phyloP scores from a whole-genome alignment of 345 rosid genomes.

The Linum trigynum region DNA sequence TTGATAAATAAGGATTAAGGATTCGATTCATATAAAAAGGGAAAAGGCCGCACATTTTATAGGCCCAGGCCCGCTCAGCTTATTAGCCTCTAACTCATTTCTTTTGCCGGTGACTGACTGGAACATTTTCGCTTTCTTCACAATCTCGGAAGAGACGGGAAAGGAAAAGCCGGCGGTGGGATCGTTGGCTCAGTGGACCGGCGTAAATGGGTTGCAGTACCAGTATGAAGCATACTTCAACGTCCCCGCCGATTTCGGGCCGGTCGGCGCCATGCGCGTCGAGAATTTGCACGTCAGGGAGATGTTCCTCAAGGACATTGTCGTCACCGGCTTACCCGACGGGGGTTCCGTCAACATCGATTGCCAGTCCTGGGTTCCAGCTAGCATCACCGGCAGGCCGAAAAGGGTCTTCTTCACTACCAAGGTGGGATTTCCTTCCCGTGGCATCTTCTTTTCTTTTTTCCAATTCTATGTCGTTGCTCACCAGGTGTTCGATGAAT shows the following conservation, averaged over 20 bases:
- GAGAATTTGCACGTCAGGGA: conserved; percentile 21
- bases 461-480: not conserved
- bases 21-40: too few relatives aligned
- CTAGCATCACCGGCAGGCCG: not conserved
- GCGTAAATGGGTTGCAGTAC: not conserved
- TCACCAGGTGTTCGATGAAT: not conserved
- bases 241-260: conserved; percentile 16
- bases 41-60: too few relatives aligned
- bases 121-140: too few relatives aligned
- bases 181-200: conserved; percentile 11
- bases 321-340: conserved; percentile 10
- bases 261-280: conserved; percentile 16
- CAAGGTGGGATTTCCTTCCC: not conserved
- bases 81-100: too few relatives aligned
- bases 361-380: conserved; percentile 16
- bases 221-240: conserved; percentile 15
- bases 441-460: too few relatives aligned
- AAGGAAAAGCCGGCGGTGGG: conserved; percentile 14
- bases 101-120: too few relatives aligned
- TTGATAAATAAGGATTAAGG: too few relatives aligned
- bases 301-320: conserved; percentile 17
- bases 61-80: too few relatives aligned
- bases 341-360: conserved; percentile 6
- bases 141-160: conserved; percentile 11
- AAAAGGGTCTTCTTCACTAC: conserved; percentile 4